Conservation (phyloP, 495 filamentous ascomycete species). For the Lasiosphaeria miniovina region DNA sequence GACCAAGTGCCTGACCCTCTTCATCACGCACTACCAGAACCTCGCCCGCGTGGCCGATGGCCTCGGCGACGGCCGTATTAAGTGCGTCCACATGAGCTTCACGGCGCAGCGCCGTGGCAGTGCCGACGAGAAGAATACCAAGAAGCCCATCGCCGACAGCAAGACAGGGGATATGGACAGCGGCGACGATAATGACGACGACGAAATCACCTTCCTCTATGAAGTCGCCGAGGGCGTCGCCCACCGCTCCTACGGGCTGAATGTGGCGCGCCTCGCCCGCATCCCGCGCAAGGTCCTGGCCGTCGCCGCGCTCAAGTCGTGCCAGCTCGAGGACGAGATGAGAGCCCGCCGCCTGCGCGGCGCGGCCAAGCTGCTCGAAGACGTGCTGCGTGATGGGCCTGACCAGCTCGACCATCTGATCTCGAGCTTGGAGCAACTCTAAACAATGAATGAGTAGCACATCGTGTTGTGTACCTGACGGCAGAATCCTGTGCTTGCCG, state of each 20-base stretch:
- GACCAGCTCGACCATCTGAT: constrained; percentile 47
- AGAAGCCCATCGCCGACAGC: constrained; percentile 22
- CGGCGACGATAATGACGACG: constrained; percentile 40
- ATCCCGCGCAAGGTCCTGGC: constrained; percentile 74
- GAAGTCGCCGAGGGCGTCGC: constrained; percentile 84
- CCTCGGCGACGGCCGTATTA: constrained; percentile 58
- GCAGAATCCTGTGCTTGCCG: no score
- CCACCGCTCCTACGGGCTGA: constrained; percentile 89
- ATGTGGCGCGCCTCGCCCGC: constrained; percentile 84
- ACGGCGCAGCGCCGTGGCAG: constrained; percentile 38
- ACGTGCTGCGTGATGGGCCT: constrained; percentile 31
- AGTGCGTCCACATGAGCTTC: constrained; percentile 85
- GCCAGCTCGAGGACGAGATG: constrained; percentile 73
- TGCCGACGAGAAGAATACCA: constrained; percentile 9
- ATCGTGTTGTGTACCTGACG: no score
- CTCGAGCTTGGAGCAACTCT: constrained; percentile 50
- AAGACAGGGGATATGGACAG: constrained; percentile 26
- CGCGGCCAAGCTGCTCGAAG: constrained; percentile 44
- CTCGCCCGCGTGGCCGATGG: constrained; percentile 68
- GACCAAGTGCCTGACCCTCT: constrained; percentile 72
- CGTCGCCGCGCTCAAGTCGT: constrained; percentile 73
- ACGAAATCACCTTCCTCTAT: constrained; percentile 77
- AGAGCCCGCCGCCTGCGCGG: constrained; percentile 52
- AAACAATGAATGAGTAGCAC: background rate
- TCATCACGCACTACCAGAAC: constrained; percentile 96